phyloP scores from a whole-genome alignment of 495 filamentous ascomycete species.

The Talaromyces proteolyticus region DNA sequence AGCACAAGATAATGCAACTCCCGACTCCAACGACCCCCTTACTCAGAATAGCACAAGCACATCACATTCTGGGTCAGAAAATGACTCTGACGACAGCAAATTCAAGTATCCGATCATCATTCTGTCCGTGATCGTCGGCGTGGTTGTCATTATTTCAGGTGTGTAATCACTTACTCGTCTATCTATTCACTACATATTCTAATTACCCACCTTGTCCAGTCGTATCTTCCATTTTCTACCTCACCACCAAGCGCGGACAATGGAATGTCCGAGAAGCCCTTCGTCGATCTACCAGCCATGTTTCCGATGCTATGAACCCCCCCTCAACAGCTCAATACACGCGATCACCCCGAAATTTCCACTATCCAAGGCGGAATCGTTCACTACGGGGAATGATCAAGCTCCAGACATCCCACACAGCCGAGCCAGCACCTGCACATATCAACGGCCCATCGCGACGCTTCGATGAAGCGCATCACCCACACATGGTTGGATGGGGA shows the following conservation, averaged over 20 bases:
- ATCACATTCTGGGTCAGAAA: background rate
- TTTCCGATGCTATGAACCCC: constrained; percentile 26
- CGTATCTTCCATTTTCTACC: constrained; percentile 38
- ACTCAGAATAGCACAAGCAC: background rate
- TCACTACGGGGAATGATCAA: constrained; percentile 2
- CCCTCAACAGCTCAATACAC: constrained; percentile 18
- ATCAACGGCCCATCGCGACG: background rate
- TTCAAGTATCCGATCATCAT: constrained; percentile 14
- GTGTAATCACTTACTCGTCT: constrained; percentile 5
- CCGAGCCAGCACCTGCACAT: background rate
- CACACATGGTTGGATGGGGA: background rate
- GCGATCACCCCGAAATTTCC: background rate
- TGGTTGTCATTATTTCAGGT: constrained; percentile 22
- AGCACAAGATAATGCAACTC: background rate
- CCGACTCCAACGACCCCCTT: background rate
- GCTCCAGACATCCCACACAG: background rate
- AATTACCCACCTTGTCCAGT: too few relatives aligned
- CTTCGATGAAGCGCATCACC: background rate
- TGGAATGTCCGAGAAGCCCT: constrained; percentile 44
- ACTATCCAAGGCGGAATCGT: background rate
- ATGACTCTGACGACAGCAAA: constrained; percentile 10
- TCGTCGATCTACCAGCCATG: constrained; percentile 34
- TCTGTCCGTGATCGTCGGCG: constrained; percentile 16
- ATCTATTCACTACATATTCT: too few relatives aligned
- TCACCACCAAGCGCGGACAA: constrained; percentile 46